These are phyloP conservation scores for Euphorbia schlechtendalii DNA, from an alignment of 441 rosid genomes.

Conservation along the genomic window DNA sequence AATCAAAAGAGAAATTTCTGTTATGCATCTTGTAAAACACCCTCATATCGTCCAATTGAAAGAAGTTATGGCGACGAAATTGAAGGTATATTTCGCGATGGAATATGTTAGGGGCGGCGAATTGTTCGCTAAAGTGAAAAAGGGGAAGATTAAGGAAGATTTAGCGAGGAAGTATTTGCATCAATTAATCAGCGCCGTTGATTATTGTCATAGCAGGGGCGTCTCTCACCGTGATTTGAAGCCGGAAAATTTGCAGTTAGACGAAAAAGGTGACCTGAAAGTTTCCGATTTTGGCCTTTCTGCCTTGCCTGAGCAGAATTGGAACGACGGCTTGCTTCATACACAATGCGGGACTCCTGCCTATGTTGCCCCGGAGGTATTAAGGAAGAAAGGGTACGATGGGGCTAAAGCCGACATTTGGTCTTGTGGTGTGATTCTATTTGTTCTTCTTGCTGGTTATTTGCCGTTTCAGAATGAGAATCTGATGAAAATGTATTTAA, in stretches of 20 bases:
- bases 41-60: constrained; percentile 44
- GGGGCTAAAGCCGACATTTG: constrained; percentile 44
- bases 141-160: constrained; percentile 42
- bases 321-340: constrained; percentile 44
- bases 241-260: constrained; percentile 47
- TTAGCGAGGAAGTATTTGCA: constrained; percentile 40
- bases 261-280: constrained; percentile 40
- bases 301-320: constrained; percentile 37
- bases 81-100: constrained; percentile 38
- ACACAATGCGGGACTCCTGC: constrained; percentile 51
- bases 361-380: constrained; percentile 45
- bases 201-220: constrained; percentile 50
- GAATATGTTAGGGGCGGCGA: constrained; percentile 50
- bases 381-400: constrained; percentile 44
- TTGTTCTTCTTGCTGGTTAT: constrained; percentile 41
- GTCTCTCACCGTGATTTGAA: constrained; percentile 50
- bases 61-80: constrained; percentile 51
- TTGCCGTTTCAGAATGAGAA: constrained; percentile 44
- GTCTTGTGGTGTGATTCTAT: constrained; percentile 56
- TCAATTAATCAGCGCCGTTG: constrained; percentile 42
- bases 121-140: constrained; percentile 37
- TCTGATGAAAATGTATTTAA: constrained; percentile 41
- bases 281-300: constrained; percentile 52
- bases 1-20: constrained; percentile 42
- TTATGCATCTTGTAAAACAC: constrained; percentile 41